Evolutionary conservation across 169 alveolate genomes (phyloP), one percentile per base, ranked within the genome.

Genomic region (Amoebophrya sp.): DNA sequence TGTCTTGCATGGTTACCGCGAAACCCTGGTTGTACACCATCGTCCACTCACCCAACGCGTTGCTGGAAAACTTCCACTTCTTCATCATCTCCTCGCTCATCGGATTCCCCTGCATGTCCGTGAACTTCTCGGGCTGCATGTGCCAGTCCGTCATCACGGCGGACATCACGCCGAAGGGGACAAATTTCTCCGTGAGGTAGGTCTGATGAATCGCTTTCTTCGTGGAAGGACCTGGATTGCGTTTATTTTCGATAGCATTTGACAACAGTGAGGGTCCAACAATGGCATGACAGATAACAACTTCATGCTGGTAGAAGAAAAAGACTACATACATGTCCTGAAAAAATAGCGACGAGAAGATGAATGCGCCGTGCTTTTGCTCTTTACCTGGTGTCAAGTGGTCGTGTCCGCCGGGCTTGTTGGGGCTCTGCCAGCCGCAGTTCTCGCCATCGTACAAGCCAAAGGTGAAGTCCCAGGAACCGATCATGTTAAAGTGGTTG

Each of bases 21-120:
- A 66, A 66, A 66, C 83, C 83, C 32, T 66, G 83, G 83, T 66
- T 66, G 83, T 66, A 66, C 38, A 66, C 35, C 83, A 25, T 18
- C 32, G 83, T 25, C 38, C 35, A 66, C 35, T 66, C 32, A 7
- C 83, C 83, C 35, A 66, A 25, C 83, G 0, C 32, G 7, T 18
- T 25, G 83, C 18, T 25, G 39, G 7, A 1, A 25, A 66, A n/a
- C 1, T 25, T 25, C 83, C 83, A 66, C 83, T 66, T 66, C 35
- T 66, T 25, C 38, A 2, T n/a, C 10, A 7, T 2, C 35, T 18
- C 83, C 29, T 18, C 35, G 35, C 35, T 12, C 83, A 66, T 0
- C 12, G 83, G 35, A 0, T 66, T 7, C 10, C 83, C 83, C 0
- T n/a, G 83, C 83, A 66, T 25, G 83, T 66, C 35, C 38, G 1